phyloP scores from a whole-genome alignment of 306 rosid species.

The Cucurbita argyrosperma region DNA sequence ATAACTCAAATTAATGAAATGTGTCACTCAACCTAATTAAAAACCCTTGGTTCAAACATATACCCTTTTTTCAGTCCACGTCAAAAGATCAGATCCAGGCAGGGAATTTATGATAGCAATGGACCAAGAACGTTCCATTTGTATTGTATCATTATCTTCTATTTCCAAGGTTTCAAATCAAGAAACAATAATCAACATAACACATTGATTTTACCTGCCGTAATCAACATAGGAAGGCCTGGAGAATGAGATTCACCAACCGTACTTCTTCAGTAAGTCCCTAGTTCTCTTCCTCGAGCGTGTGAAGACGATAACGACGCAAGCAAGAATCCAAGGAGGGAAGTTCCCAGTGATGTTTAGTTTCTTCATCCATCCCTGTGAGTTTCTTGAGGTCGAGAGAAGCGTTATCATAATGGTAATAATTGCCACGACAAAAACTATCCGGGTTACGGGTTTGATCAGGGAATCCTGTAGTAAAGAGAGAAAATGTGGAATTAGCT shows the following conservation, averaged over 20 bases:
- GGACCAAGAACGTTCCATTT: neutral
- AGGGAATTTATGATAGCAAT: neutral
- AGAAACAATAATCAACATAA: neutral
- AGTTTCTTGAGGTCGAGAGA: conserved; percentile 25
- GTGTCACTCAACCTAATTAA: neutral
- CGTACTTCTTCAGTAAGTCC: conserved; percentile 37
- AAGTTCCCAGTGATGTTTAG: conserved; percentile 41
- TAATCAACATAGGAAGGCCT: neutral
- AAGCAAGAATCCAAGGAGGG: conserved; percentile 86
- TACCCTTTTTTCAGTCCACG: no score
- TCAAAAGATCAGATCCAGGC: neutral
- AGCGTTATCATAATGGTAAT: conserved; percentile 47
- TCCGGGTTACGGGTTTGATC: conserved; percentile 61
- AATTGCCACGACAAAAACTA: conserved; percentile 51
- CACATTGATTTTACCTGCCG: neutral
- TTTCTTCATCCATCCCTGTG: conserved; percentile 55
- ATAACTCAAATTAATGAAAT: neutral
- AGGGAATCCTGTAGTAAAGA: conserved; percentile 51
- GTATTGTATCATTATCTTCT: neutral
- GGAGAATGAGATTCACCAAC: conserved; percentile 29
- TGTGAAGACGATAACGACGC: conserved; percentile 66
- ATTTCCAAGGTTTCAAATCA: neutral
- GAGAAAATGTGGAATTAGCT: neutral
- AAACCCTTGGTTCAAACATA: neutral
- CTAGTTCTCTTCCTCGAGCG: conserved; percentile 78